Evolutionary conservation across 768 basidiomycete species (phyloP), one percentile per base, ranked within the genome.

Genomic region (Termitomyces sp.): DNA sequence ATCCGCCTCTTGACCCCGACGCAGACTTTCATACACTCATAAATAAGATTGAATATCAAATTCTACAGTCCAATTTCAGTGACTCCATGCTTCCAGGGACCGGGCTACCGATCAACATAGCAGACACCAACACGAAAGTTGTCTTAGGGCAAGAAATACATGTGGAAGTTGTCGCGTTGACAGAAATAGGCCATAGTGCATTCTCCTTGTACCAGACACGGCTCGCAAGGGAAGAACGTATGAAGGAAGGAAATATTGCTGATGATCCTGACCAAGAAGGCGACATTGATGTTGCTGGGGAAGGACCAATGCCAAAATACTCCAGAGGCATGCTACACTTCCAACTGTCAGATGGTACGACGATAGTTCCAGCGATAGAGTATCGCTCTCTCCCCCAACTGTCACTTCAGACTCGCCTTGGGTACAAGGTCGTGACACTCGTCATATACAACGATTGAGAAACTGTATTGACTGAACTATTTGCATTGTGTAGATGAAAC

Each of bases 141-240:
- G 62, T 61, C 5, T 67, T 79, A 10, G 72, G 74, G 0, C 65
- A 73, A 6, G 83, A 87, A 1, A 70, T 90, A 33, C 81, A 92
- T 38, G 86, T 94, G 10, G 87, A 97, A 64, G 79, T 97, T 28
- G 70, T 75, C 17, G 76, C 81, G 14, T 80, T 96, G n/a, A 90
- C 84, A 17, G 95, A 98, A 55, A 86, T 97, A 21, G 91, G 87
- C 0, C 73, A 81, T 44, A 93, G 93, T 61, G 95, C 94, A 0
- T 90, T 92, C 64, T 83, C 76, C 51, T 77, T 97, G 17, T 79
- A 87, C 58, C 89, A 89, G 62, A 79, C 82, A 23, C 78, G 87
- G 21, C 76, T 83, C 53, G 82, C 84, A 12, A 78, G 80, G 17
- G 81, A 82, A 58, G 86, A 88, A 63, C 75, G 91, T 35, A 72